A percentile compares a stretch with the other conserved stretches of the same genome.
Conservation (phyloP, 495 filamentous ascomycete genomes). For the Podospora sp. region DNA sequence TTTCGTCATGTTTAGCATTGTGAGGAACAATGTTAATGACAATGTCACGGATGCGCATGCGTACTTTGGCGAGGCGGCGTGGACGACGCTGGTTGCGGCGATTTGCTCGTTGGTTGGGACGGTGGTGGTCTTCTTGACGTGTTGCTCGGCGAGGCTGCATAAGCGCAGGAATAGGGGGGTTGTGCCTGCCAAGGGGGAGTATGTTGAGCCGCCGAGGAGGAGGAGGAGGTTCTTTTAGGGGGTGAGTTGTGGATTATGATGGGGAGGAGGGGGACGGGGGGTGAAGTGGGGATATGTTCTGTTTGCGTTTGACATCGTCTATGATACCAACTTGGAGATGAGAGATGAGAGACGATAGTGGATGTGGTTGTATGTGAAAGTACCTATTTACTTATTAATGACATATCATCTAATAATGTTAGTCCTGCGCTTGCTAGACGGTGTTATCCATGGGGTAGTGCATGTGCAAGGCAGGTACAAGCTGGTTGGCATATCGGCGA, state of each 20-base stretch:
- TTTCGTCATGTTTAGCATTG: slow-evolving; percentile 58
- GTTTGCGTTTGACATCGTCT: no score
- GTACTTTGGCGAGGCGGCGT: slow-evolving; percentile 50
- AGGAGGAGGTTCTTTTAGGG: slow-evolving; percentile 10
- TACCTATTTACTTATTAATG: no score
- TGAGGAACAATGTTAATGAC: slow-evolving; percentile 53
- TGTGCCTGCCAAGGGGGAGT: slow-evolving; percentile 21
- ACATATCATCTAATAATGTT: no score
- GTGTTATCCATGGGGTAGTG: no score
- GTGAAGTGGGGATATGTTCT: not conserved
- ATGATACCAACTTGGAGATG: not conserved
- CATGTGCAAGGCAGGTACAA: no score
- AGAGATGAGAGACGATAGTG: not conserved
- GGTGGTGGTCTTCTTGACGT: slow-evolving; percentile 60
- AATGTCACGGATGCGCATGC: slow-evolving; percentile 41
- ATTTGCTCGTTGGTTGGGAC: slow-evolving; percentile 56
- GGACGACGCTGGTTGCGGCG: slow-evolving; percentile 54
- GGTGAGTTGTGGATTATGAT: not conserved
- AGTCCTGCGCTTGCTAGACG: no score
- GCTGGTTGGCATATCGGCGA: no score
- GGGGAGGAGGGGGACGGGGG: not conserved
- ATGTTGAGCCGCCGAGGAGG: slow-evolving; percentile 18
- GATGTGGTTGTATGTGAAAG: no score
- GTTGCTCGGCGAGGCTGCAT: slow-evolving; percentile 50
- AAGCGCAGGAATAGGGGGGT: slow-evolving; percentile 26